Conservation (phyloP, 345 rosid genomes). For the Lumnitzera racemosa region DNA sequence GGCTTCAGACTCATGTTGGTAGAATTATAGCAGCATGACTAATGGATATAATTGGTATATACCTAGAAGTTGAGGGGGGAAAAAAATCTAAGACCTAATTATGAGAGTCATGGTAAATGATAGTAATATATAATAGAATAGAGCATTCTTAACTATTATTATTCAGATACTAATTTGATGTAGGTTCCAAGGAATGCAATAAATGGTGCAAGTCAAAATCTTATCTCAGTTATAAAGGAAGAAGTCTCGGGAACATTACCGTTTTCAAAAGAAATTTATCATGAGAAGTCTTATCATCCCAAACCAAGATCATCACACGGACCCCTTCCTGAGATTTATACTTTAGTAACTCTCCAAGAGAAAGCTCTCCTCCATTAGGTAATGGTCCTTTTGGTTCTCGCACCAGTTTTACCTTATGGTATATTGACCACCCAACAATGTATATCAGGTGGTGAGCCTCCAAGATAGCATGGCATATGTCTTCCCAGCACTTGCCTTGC, state of each 20-base stretch:
- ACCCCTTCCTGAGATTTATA: conserved; percentile 72
- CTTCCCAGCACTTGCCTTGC: conserved; percentile 66
- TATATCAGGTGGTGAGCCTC: conserved; percentile 61
- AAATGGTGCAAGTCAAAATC: no score
- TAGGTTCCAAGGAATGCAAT: no score
- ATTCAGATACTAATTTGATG: no score
- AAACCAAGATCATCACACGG: conserved; percentile 46
- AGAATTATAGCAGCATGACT: no score
- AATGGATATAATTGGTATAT: no score
- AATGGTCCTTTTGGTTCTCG: conserved; percentile 53
- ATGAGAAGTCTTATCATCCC: conserved; percentile 80
- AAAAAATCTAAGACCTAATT: neutral
- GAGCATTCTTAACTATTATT: no score
- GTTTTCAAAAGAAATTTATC: conserved; percentile 51
- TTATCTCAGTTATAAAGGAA: no score
- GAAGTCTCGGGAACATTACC: conserved; percentile 16
- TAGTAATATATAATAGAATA: no score
- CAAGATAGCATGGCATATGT: conserved; percentile 60
- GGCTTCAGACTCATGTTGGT: no score
- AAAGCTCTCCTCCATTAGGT: conserved; percentile 47
- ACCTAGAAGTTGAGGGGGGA: neutral
- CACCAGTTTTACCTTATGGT: conserved; percentile 49
- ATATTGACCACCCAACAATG: conserved; percentile 59
- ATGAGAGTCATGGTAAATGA: neutral
- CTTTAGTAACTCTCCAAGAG: conserved; percentile 55